Base-by-base conservation (phyloP, 2,329 filamentous ascomycete genomes). In the Chrysosporium queenslandicum region DNA sequence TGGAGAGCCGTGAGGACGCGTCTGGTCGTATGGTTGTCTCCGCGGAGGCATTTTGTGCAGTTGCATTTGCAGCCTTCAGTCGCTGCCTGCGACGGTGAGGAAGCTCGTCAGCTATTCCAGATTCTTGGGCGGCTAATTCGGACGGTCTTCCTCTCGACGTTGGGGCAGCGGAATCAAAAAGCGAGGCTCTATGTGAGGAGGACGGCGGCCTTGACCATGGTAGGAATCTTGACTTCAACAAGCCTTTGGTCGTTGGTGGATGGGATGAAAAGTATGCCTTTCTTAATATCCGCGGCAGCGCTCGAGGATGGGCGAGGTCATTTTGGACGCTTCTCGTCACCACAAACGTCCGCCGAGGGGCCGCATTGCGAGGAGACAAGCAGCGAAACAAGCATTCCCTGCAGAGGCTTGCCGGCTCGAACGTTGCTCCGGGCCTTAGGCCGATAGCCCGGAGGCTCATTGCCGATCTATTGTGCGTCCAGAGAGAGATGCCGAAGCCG, bases 1-100 rank as follows among this genome's bases (percentile, higher is more conserved):
- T 74, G 5, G 80, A 79, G 37, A 84, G 68, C 55, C 75, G 76
- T 20, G 79, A 77, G 0, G 81, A 83, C 12, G 81, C 81, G 67
- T 84, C 80, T 16, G 71, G 77, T 6, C 80, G 76, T 4, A 79
- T 67, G 16, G 60, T 63, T 20, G 62, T 59, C 46, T 70, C 65
- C 52, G 62, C 32, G 51, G 57, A 49, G 42, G 55, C 49, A 39
- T 58, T 58, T 37, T 57, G 55, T 14, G 57, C 54, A 5, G 53
- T 55, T 32, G 63, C 60, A 27, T 65, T 62, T 59, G 56, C 50
- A 32, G 48, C 52, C 55, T 71, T 73, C 56, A 71, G 59, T 30
- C 70, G 64, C 59, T 72, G 72, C 51, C 71, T 69, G 50, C 69
- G 62, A 48, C 70, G 63, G 58, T 72, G 70, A 36, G 71, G 70